phyloP scores from a whole-genome alignment of 768 basidiomycete species.

The Lentinula guzmanii region DNA sequence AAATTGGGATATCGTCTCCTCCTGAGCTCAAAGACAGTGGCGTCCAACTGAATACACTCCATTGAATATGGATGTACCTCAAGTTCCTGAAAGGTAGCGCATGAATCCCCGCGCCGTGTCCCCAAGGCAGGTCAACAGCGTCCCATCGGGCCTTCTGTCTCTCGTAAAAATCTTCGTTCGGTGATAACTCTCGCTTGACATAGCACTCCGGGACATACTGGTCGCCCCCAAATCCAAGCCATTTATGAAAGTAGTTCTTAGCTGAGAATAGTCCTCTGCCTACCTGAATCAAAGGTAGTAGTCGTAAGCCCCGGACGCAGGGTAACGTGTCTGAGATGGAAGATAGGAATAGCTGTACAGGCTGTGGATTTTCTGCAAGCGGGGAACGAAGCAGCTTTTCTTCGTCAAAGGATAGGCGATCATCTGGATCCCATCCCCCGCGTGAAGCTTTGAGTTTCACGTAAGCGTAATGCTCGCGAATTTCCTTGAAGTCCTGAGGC shows the following conservation, averaged over 20 bases:
- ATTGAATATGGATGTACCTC: background rate
- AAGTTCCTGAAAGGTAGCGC: background rate
- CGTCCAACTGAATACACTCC: conserved; percentile 3
- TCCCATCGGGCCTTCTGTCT: background rate
- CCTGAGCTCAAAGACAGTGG: background rate
- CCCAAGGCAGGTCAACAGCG: conserved; percentile 1
- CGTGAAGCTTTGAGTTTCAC: background rate
- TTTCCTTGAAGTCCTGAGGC: background rate
- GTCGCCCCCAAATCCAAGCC: background rate
- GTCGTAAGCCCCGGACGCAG: background rate
- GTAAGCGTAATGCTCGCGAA: background rate
- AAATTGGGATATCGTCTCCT: background rate
- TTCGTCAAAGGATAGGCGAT: background rate
- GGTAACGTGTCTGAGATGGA: background rate
- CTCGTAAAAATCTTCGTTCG: background rate
- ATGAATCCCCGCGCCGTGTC: background rate
- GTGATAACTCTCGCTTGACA: background rate
- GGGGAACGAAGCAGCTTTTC: background rate
- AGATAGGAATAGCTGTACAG: background rate
- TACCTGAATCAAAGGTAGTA: background rate
- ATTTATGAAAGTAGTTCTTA: background rate
- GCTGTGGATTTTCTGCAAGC: background rate
- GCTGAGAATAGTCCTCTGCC: background rate
- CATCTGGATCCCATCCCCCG: background rate
- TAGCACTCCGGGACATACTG: background rate